Evolutionary conservation across 768 basidiomycete species (phyloP).

Genomic region (Crucibulum laeve): DNA sequence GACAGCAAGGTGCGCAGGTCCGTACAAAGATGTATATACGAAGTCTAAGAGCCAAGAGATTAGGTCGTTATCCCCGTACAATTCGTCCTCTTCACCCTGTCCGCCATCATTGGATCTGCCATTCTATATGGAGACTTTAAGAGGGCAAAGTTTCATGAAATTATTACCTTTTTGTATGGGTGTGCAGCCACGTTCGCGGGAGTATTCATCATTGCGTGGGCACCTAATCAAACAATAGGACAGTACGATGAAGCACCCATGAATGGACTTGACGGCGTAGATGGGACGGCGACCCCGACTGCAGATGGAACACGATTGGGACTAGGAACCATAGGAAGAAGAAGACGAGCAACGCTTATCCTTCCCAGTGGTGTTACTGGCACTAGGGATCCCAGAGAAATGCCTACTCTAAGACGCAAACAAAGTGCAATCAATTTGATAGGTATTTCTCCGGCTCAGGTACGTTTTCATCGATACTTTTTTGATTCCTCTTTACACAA

Average conservation of each 20-base stretch:
- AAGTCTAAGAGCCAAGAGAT: not conserved
- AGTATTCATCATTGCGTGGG: slow-evolving; percentile 83
- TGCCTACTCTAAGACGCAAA: slow-evolving; percentile 44
- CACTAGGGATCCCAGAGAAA: slow-evolving; percentile 28
- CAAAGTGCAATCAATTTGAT: slow-evolving; percentile 58
- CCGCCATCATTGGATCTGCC: slow-evolving; percentile 88
- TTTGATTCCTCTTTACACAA: not conserved
- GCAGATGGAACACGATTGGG: slow-evolving; percentile 21
- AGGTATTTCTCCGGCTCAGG: slow-evolving; percentile 74
- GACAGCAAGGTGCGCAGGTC: slow-evolving; percentile 70
- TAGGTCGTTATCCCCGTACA: slow-evolving; percentile 91
- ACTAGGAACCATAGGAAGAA: slow-evolving; percentile 30
- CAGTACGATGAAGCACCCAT: slow-evolving; percentile 24
- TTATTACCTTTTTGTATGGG: slow-evolving; percentile 83
- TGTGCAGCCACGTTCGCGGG: slow-evolving; percentile 87
- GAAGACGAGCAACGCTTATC: slow-evolving; percentile 42
- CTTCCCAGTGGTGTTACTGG: slow-evolving; percentile 37
- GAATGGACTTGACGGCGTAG: slow-evolving; percentile 13
- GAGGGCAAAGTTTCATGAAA: slow-evolving; percentile 73
- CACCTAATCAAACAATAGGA: slow-evolving; percentile 26
- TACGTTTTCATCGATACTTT: slow-evolving; percentile 20
- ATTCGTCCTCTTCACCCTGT: slow-evolving; percentile 92
- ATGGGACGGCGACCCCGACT: slow-evolving; percentile 9
- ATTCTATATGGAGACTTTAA: slow-evolving; percentile 94
- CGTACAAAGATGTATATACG: not conserved